Evolutionary conservation across 2,329 filamentous ascomycete species (phyloP), one percentile per base, ranked within the genome.

Genomic region (Diaporthe batatas): DNA sequence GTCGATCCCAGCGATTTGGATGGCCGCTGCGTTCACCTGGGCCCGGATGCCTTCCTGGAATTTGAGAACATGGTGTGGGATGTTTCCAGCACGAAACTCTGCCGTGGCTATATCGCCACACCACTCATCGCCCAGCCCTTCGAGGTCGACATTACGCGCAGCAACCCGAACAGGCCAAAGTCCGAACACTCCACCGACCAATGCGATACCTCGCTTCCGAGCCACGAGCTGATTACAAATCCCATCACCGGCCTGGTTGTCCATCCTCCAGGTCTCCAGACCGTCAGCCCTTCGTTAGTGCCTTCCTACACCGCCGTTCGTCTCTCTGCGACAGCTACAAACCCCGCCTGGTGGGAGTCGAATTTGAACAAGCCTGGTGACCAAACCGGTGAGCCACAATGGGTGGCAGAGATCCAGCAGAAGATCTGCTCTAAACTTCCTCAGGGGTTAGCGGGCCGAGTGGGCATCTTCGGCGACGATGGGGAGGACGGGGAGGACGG

Each of bases 21-120:
- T 47, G 85, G 87, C 0, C 83, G 87, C 21, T 91, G 89, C 75
- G 77, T 87, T 16, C 83, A 84, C 73, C 82, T 90, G 21, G 83
- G 83, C 0, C 80, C 84, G 0, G 88, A 90, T 75, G 84, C 88
- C 1, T 89, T 90, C 75, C 80, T 90, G 18, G 84, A 86, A 67
- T 91, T 88, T 83, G 89, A 91, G 76, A 83, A 89, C 59, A 81
- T 79, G 53, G 87, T 89, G 21, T 87, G 84, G 83, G 78, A 80
- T 0, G 79, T 83, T 6, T 80, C 79, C 4, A 77, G 78, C 6
- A 78, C 77, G 0, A 82, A 80, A n/a, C 76, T 84, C 53, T 88
- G 85, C 57, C 85, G 88, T n/a, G 89, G 88, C 2, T 81, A 90
- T 3, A 84, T 91, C 6, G 85, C 86, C 1, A 89, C 88, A 0